Conservation (phyloP, 768 basidiomycete genomes). For the Lentinula sp. region DNA sequence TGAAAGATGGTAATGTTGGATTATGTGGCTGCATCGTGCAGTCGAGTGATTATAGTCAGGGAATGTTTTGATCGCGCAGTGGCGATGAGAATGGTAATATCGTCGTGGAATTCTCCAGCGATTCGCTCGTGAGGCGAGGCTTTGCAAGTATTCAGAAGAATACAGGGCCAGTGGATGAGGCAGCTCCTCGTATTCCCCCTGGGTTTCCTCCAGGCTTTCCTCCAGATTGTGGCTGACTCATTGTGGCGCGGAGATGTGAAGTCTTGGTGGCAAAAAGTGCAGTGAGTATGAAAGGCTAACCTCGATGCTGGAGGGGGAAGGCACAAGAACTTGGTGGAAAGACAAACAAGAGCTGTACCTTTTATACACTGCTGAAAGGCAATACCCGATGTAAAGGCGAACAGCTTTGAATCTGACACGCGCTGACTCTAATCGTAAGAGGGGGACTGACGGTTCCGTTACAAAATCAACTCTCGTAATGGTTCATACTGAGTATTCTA, state of each 20-base stretch:
- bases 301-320: neutral
- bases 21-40: neutral
- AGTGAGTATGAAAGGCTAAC: neutral
- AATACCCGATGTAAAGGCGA: neutral
- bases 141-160: slow-evolving; percentile 43
- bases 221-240: slow-evolving; percentile 15
- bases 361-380: slow-evolving; percentile 19
- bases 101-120: neutral
- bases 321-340: neutral
- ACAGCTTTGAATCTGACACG: slow-evolving; percentile 3
- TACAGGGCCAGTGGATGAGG: slow-evolving; percentile 45
- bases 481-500: neutral
- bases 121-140: neutral
- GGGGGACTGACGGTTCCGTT: neutral
- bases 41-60: neutral
- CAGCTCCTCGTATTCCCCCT: slow-evolving; percentile 42
- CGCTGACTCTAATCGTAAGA: slow-evolving; percentile 1
- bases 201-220: slow-evolving; percentile 18
- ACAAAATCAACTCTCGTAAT: slow-evolving; percentile 2
- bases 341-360: neutral
- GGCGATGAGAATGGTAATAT: neutral
- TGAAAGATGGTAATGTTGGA: neutral
- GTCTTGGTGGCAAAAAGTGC: neutral
- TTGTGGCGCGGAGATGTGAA: slow-evolving; percentile 7
- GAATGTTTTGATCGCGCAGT: neutral